Conservation (phyloP, 768 basidiomycete genomes). For the Collybia nuda region DNA sequence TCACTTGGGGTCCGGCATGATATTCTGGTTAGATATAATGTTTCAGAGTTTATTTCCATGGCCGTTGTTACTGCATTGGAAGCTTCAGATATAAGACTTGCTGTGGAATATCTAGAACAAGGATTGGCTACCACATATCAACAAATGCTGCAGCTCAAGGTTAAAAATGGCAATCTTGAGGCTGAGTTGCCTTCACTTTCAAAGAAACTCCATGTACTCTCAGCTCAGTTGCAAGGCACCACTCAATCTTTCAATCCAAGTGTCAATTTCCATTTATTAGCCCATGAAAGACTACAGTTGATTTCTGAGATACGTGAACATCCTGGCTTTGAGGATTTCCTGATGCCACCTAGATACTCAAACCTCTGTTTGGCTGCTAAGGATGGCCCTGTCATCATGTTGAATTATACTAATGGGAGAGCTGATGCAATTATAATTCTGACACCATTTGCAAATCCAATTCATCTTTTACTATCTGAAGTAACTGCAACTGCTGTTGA, state of each 20-base stretch:
- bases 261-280: not conserved
- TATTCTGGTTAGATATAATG: too few relatives aligned
- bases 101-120: too few relatives aligned
- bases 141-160: conserved; percentile 4
- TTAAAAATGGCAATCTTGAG: not conserved
- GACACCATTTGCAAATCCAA: not conserved
- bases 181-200: not conserved
- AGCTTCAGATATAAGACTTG: too few relatives aligned
- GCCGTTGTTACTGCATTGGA: too few relatives aligned
- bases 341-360: conserved; percentile 18
- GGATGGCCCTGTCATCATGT: conserved; percentile 33
- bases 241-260: not conserved
- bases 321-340: conserved; percentile 31
- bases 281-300: conserved; percentile 6
- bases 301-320: conserved; percentile 25
- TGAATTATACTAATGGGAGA: conserved; percentile 23
- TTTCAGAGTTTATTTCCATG: too few relatives aligned
- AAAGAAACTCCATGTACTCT: not conserved
- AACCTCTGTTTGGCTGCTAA: conserved; percentile 23
- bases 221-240: not conserved
- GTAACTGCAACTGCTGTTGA: too few relatives aligned
- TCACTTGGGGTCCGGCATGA: too few relatives aligned
- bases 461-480: not conserved
- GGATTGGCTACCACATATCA: too few relatives aligned
- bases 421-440: conserved; percentile 14